These are phyloP conservation scores for Boletus calvinii DNA, from an alignment of 1,284 basidiomycete genomes.

Conservation along the genomic window DNA sequence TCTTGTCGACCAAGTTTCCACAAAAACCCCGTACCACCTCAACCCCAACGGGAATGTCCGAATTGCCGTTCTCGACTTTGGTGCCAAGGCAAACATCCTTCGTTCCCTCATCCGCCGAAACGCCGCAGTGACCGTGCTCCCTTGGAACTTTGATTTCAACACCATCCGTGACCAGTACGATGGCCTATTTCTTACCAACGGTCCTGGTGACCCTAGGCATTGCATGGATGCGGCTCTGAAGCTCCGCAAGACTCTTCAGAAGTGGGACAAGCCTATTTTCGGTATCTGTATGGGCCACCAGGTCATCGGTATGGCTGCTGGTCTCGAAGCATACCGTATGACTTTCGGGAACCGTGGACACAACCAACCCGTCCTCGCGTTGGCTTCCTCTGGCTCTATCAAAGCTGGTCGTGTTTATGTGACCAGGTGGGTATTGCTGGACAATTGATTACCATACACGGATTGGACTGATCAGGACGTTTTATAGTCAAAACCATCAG, in stretches of 20 bases:
- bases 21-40: slow-evolving; percentile 80
- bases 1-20: slow-evolving; percentile 91
- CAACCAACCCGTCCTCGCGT: slow-evolving; percentile 96
- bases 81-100: slow-evolving; percentile 96
- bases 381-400: slow-evolving; percentile 88
- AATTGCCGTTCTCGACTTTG: slow-evolving; percentile 96
- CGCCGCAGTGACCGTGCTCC: slow-evolving; percentile 92
- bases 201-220: slow-evolving; percentile 91
- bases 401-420: slow-evolving; percentile 96
- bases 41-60: slow-evolving; percentile 88
- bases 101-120: slow-evolving; percentile 89
- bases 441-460: neutral
- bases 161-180: slow-evolving; percentile 86
- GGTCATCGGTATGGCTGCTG: slow-evolving; percentile 95
- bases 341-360: slow-evolving; percentile 99
- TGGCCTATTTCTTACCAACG: slow-evolving; percentile 95
- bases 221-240: slow-evolving; percentile 85
- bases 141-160: slow-evolving; percentile 98
- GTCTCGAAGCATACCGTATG: slow-evolving; percentile 95
- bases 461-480: slow-evolving; percentile 5
- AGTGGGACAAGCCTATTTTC: slow-evolving; percentile 94
- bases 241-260: slow-evolving; percentile 76
- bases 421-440: slow-evolving; percentile 61
- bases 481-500: slow-evolving; percentile 85
- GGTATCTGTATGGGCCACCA: slow-evolving; percentile 99